Percentiles rank a stretch among this genome's conserved stretches.
phyloP scores from a whole-genome alignment of 2,329 filamentous ascomycete species.

The Botrytis paeoniae region DNA sequence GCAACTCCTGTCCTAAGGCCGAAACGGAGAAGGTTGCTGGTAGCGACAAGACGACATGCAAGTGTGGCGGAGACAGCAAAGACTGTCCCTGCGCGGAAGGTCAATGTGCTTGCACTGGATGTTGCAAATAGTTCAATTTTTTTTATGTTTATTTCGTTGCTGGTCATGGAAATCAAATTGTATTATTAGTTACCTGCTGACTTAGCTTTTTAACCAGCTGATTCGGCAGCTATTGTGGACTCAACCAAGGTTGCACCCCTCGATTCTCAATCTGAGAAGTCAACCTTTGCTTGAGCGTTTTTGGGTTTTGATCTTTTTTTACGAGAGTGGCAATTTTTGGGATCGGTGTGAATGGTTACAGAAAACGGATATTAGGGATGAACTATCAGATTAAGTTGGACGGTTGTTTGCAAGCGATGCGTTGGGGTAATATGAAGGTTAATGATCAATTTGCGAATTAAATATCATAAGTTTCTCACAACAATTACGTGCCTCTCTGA shows the following conservation, averaged over 20 bases:
- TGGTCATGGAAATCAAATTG: conserved; percentile 15
- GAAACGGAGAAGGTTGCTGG: conserved; percentile 40
- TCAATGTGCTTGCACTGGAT: conserved; percentile 36
- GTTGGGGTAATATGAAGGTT: not conserved
- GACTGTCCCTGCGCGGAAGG: conserved; percentile 37
- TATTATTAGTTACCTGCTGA: conserved; percentile 30
- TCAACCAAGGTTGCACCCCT: conserved; percentile 34
- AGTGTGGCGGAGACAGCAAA: conserved; percentile 39
- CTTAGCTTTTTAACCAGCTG: conserved; percentile 26
- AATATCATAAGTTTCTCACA: not conserved
- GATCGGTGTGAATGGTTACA: conserved; percentile 6
- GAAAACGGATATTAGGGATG: conserved; percentile 17
- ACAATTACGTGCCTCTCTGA: not conserved
- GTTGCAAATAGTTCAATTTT: conserved; percentile 27
- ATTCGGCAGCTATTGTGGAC: conserved; percentile 29
- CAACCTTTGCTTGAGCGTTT: conserved; percentile 26
- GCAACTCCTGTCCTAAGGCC: conserved; percentile 40
- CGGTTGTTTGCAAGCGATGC: conserved; percentile 9
- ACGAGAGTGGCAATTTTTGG: not conserved
- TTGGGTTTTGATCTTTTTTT: conserved; percentile 10
- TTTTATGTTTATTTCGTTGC: conserved; percentile 19
- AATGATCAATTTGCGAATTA: conserved; percentile 1
- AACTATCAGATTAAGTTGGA: conserved; percentile 6
- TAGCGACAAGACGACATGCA: conserved; percentile 41
- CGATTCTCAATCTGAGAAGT: conserved; percentile 31